These are phyloP conservation scores for Didymosphaeria variabile DNA, from an alignment of 2,329 filamentous ascomycete species.

Conservation along the genomic window DNA sequence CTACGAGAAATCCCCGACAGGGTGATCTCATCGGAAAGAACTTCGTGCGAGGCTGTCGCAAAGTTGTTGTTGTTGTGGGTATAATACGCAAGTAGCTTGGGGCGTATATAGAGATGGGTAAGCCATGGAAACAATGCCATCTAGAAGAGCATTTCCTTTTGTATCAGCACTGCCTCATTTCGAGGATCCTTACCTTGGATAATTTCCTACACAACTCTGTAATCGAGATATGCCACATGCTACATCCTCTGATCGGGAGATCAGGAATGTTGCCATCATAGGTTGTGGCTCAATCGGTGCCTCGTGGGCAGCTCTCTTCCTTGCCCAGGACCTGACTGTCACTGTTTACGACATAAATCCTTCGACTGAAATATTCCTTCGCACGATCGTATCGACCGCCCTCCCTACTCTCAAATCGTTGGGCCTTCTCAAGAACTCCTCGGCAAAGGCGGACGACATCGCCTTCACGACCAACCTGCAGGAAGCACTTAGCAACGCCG, in stretches of 20 bases:
- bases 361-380: conserved; percentile 37
- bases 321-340: conserved; percentile 51
- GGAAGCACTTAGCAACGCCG: conserved; percentile 30
- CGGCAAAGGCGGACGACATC: conserved; percentile 18
- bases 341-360: conserved; percentile 54
- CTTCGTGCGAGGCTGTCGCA: conserved; percentile 16
- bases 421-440: conserved; percentile 20
- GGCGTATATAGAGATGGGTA: neutral
- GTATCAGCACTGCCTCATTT: neutral
- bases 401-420: conserved; percentile 23
- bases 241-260: neutral
- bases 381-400: conserved; percentile 21
- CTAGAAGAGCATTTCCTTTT: neutral
- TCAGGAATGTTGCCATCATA: conserved; percentile 41
- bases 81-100: neutral
- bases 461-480: conserved; percentile 30
- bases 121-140: neutral
- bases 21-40: neutral
- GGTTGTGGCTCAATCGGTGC: conserved; percentile 53
- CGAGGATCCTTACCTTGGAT: neutral
- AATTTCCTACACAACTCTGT: too few relatives aligned
- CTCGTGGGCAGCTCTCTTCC: conserved; percentile 54
- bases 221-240: neutral
- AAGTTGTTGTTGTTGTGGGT: neutral
- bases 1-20: conserved; percentile 6